These are phyloP conservation scores for Schoenoplectus tabernaemontani DNA, from an alignment of 202 grass and related monocot species.

Conservation along the genomic window DNA sequence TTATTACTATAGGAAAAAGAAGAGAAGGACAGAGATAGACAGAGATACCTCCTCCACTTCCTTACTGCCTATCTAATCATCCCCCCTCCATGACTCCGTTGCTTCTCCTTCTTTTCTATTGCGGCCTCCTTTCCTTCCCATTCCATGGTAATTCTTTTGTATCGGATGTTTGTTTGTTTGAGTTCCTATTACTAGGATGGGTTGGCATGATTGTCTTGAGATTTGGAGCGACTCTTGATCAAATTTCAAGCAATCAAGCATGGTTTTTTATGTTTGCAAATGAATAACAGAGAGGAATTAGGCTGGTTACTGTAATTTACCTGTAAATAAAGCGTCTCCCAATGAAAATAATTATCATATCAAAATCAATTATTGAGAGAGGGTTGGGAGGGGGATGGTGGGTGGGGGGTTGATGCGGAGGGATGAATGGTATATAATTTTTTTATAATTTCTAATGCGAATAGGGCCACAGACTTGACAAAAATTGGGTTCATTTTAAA, in stretches of 20 bases:
- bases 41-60: not conserved
- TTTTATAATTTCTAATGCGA: not conserved
- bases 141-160: conserved; percentile 28
- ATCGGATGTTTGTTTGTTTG: not conserved
- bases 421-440: not conserved
- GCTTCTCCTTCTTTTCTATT: conserved; percentile 34
- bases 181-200: not conserved
- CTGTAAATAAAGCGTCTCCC: not conserved
- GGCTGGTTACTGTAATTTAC: not conserved
- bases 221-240: not conserved
- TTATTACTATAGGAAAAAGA: not conserved
- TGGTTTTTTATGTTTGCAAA: not conserved
- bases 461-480: not conserved
- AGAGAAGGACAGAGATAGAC: conserved; percentile 13
- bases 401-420: not conserved
- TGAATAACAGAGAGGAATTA: not conserved
- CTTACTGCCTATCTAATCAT: not conserved
- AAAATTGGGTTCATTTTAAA: not conserved
- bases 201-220: not conserved
- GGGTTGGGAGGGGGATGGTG: not conserved
- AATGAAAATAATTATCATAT: not conserved
- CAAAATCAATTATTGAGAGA: not conserved
- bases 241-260: not conserved
- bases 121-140: conserved; percentile 39
- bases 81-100: not conserved